Evolutionary conservation across 1,284 basidiomycete genomes (phyloP), one percentile per base, ranked within the genome.

Genomic region (Austroboletus novae-zelandiae): DNA sequence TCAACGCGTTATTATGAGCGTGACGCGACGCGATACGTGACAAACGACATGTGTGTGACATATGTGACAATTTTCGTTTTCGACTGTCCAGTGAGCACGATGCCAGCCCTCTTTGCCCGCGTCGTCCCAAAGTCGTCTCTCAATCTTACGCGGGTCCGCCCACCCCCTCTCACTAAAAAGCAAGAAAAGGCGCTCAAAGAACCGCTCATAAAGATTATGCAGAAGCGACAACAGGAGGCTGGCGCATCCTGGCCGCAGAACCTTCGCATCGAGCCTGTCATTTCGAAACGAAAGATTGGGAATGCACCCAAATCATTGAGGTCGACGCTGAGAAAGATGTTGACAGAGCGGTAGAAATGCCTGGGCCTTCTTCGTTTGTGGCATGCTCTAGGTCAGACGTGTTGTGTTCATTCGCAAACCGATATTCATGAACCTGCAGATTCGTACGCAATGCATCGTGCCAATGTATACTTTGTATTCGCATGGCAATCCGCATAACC

Each of bases 231-330:
- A 57, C 60, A 62, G 34, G 68, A 68, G 29, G 66, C 67, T 1
- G 75, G 74, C 5, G 56, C 56, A 3, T 57, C 58, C 27, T 78
- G 68, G 58, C 76, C 77, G 1, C 51, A 59, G 17, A 78, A 78
- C 45, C 65, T 78, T 45, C 72, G 77, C 34, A 72, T 78, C 40
- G 76, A 79, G 54, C 70, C 74, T 2, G 47, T 67, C 31, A 47
- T 74, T 32, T 62, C 67, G 25, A 71, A 61, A 57, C 65, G 63
- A 37, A 66, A 66, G 15, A 71, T 75, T 29, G 65, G 67, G 36
- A 68, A 68, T 14, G 66, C 74, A 1, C 66, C 67, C 17, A 59
- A 60, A 34, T 66, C 69, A 11, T 54, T 69, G n/a, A 63, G 70
- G 48, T 57, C 59, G 48, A 65, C 66, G 45, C 50, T 78, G 54